Base-by-base conservation (phyloP, 345 rosid species). In the Eucalyptus cladocalyx region DNA sequence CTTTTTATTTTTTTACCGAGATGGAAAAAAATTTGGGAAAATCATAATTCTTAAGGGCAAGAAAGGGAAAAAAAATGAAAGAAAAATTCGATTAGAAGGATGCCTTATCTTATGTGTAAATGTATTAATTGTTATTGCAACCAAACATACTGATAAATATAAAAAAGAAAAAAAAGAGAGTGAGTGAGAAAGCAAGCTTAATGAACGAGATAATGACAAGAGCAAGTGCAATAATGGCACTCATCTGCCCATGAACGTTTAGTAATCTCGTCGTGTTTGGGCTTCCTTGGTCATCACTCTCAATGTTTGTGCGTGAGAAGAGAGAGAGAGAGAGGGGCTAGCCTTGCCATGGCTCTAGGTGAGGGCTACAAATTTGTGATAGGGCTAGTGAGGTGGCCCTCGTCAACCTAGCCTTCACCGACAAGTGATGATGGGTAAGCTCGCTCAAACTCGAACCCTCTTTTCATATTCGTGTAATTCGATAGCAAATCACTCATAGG, bases 221-320 rank as follows among this genome's bases (percentile, higher is more conserved):
- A 1, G 37, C 15, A 65, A 18, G 5, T 32, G 37, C 11, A 2
- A 16, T n/a, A 9, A 8, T 65, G 76, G 76, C 40, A n/a, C 40
- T 65, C 6, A 65, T 65, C 2, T 15, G 1, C 76, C 6, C 18
- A 16, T 9, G 3, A n/a, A 0, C 1, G 3, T n/a, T 65, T n/a
- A 65, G 37, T n/a, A 3, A 16, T 32, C 40, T 32, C 1, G 12
- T 4, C 0, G 9, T 8, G 4, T 32, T 8, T 32, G 80, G 76
- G 40, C 23, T 7, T 18, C 76, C 21, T 32, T 40, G 3, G 8
- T 18, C 26, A 5, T 18, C 43, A 2, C 26, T 43, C 6, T 34
- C 8, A 9, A 34, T n/a, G 43, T 9, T 21, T 0, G 26, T 19
- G 13, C 11, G 3, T 2, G 21, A 6, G 3, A 4, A 67, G 5